Evolutionary conservation across 768 basidiomycete species (phyloP).

Genomic region (Russula emetica): DNA sequence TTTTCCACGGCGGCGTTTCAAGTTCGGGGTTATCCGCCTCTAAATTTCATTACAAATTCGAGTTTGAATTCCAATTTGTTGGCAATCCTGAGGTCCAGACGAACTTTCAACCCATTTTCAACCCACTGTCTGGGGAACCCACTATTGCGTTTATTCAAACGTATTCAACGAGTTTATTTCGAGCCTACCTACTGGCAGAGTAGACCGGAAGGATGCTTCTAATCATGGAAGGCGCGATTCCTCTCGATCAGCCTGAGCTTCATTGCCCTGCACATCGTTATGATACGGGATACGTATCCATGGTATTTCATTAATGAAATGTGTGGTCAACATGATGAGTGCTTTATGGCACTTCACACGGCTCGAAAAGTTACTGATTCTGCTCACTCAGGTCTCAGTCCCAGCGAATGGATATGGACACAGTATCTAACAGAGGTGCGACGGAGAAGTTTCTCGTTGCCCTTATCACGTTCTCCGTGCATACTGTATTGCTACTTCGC

Average conservation of each 20-base stretch:
- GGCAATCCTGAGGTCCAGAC: background rate
- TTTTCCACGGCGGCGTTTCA: background rate
- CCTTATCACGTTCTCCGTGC: no score
- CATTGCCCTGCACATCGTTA: background rate
- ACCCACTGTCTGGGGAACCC: no score
- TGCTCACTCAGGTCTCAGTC: background rate
- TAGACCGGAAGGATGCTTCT: background rate
- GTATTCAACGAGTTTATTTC: no score
- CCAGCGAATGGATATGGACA: background rate
- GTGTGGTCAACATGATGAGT: background rate
- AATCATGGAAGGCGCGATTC: background rate
- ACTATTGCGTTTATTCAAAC: no score
- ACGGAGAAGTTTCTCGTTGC: no score
- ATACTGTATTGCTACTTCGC: no score
- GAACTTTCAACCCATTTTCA: background rate
- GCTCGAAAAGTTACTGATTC: background rate
- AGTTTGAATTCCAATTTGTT: no score
- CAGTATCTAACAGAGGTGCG: no score
- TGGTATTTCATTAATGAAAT: no score
- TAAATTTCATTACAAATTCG: no score
- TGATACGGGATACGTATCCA: background rate
- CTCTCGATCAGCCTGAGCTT: background rate
- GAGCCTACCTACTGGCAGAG: background rate
- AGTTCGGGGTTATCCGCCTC: background rate
- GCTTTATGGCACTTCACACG: background rate